phyloP scores from a whole-genome alignment of 1,284 basidiomycete species.

The Heterobasidion irregulare region DNA sequence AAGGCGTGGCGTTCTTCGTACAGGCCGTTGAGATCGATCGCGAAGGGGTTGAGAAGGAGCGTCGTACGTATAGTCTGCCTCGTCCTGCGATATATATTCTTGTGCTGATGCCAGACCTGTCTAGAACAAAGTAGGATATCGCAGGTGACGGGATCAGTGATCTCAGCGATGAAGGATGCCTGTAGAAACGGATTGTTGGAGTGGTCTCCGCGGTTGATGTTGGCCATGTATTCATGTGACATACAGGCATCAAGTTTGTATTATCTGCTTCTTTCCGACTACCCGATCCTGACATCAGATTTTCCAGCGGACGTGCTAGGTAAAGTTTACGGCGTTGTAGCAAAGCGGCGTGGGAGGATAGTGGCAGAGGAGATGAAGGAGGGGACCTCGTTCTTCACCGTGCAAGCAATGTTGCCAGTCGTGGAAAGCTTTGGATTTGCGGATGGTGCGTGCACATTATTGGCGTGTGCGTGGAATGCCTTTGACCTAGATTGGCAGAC shows the following conservation, averaged over 20 bases:
- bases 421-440: constrained; percentile 98
- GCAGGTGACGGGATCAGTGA: constrained; percentile 84
- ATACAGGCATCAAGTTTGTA: constrained; percentile 93
- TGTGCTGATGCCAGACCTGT: constrained; percentile 11
- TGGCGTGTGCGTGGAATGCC: not conserved
- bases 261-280: not conserved
- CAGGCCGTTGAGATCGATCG: constrained; percentile 66
- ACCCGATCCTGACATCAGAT: constrained; percentile 3
- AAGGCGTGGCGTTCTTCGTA: constrained; percentile 89
- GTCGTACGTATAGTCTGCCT: constrained; percentile 32
- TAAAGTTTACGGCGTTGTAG: constrained; percentile 95
- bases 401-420: constrained; percentile 88
- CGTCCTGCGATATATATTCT: not conserved
- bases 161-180: constrained; percentile 84
- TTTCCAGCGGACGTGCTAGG: constrained; percentile 87
- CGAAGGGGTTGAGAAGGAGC: constrained; percentile 54
- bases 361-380: constrained; percentile 99
- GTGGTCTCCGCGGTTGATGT: constrained; percentile 95
- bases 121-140: constrained; percentile 59
- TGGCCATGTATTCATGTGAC: constrained; percentile 99
- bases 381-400: constrained; percentile 92
- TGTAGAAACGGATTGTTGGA: constrained; percentile 87
- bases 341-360: constrained; percentile 85
- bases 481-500: constrained; percentile 38
- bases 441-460: constrained; percentile 52